Base-by-base conservation (phyloP, 2,329 filamentous ascomycete species). In the Botrytis cinerea region DNA sequence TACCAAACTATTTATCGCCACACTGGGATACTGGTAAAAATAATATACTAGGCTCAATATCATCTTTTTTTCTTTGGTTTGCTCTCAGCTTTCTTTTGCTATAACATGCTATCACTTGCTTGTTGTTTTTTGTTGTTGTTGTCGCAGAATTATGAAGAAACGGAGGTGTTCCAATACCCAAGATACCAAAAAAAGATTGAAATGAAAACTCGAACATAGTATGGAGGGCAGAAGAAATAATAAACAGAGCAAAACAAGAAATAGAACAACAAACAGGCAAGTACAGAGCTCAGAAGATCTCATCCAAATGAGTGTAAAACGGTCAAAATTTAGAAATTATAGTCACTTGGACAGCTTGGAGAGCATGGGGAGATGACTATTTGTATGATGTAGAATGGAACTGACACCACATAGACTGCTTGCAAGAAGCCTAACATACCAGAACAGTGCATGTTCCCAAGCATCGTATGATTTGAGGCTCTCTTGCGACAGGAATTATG, bases 401-500 rank as follows among this genome's bases (percentile, higher is more conserved):
- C 6, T 43, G 4, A n/a, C 14, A 16, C 2, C 7, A 62, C n/a
- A 40, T 18, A 32, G n/a, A 57, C 25, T 54, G 25, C 2, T 28
- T 16, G 16, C 14, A 28, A 54, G 14, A 2, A 54, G 6, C 6
- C 12, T 16, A 8, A 28, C 6, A 14, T 54, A 4, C 25, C 12
- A 54, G 25, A 28, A 54, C n/a, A 3, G 6, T 28, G 51, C 3
- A 40, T 40, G 1, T 61, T 61, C 35, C 35, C 14, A 40, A 10
- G 14, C 12, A 16, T 25, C 7, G 12, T 25, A 16, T 16, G 14
- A n/a, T 2, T 5, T 22, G 14, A 16, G 60, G 35, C 35, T 40
- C 7, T 8, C 22, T 14, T 5, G 14, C 16, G 2, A 62, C 0
- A 9, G 38, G 1, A 40, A n/a, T 0, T 25, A 40, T 61, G 8